These are phyloP conservation scores for Coemansia reversa DNA, from an alignment of 192 early-diverging fungal genomes.

Conservation along the genomic window DNA sequence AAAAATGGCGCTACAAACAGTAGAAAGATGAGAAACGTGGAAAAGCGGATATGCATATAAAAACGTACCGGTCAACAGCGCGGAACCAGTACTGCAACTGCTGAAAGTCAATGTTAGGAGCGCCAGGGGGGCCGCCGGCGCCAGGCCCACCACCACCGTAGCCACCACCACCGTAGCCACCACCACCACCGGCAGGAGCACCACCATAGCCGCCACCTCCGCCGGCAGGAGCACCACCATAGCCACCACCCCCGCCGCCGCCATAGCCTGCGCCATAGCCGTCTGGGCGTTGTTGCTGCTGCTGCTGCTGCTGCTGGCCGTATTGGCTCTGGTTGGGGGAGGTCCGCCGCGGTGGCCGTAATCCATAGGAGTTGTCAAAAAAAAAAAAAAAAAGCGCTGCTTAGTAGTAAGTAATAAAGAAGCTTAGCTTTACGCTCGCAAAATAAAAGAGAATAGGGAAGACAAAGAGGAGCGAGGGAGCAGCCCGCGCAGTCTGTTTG, in stretches of 20 bases:
- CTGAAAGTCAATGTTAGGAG: conserved; percentile 13
- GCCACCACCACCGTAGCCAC: conserved; percentile 15
- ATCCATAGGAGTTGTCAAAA: conserved; percentile 2
- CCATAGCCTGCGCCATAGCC: conserved; percentile 6
- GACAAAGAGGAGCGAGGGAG: conserved; percentile 1
- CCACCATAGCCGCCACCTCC: conserved; percentile 5
- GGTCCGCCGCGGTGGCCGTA: conserved; percentile 4
- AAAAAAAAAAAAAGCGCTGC: background rate
- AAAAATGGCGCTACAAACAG: background rate
- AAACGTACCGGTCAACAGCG: conserved; percentile 46
- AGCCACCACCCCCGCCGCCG: conserved; percentile 1
- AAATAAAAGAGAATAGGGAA: background rate
- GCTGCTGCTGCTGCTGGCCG: background rate
- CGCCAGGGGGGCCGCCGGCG: conserved; percentile 1
- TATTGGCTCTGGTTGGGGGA: background rate
- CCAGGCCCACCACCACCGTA: conserved; percentile 5
- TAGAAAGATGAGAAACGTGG: background rate
- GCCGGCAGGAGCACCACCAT: conserved; percentile 2
- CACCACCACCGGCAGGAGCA: conserved; percentile 1
- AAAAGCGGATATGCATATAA: background rate
- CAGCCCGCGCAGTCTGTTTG: conserved; percentile 1
- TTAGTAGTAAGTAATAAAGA: conserved; percentile 2
- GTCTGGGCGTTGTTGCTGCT: background rate
- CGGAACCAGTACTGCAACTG: conserved; percentile 53
- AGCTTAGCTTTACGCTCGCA: background rate